Base-by-base conservation (phyloP, 2,329 filamentous ascomycete genomes). In the Hypoxylon sp. region DNA sequence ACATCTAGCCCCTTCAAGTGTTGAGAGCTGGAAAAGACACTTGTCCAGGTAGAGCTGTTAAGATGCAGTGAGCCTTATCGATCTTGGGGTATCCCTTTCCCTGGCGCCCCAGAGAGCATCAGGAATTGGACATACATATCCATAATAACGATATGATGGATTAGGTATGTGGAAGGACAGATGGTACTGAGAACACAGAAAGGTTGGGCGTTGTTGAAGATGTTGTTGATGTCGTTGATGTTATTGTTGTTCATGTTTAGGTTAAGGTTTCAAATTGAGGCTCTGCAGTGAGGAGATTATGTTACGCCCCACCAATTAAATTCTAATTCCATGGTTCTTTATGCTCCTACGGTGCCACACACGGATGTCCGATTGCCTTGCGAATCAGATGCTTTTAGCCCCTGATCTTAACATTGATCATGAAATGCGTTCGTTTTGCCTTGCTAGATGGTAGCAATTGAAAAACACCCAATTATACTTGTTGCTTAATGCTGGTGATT, bases 271-370 rank as follows among this genome's bases (percentile, higher is more conserved):
- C 19, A 5, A 46, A 22, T 20, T 22, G 41, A 24, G 41, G 41
- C 19, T 22, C 41, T 46, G 41, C 17, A 10, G 39, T 46, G 20
- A 46, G 20, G 41, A 24, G 41, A 46, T 46, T 13, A 26, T 22
- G 41, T 46, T 26, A 46, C 41, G 20, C 22, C 11, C 41, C 20
- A 46, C 41, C 41, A 46, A 46, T 34, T 20, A 49, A 94, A 97
- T 4, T 93, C 82, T 0, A 89, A 90, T 0, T n/a, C n/a, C n/a
- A n/a, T n/a, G n/a, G n/a, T n/a, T 97, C 78, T 72, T 97, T 93
- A 32, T 4, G 26, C 46, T 22, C 7, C 20, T 13, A 34, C 32
- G 46, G 30, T 34, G 32, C 32, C 32, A 34, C 32, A 34, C 32
- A 34, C 30, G 30, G 30, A 8, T 8, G 3, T 8, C 6, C 30